Conservation (phyloP, 2,329 filamentous ascomycete species). For the Exophiala sp. region DNA sequence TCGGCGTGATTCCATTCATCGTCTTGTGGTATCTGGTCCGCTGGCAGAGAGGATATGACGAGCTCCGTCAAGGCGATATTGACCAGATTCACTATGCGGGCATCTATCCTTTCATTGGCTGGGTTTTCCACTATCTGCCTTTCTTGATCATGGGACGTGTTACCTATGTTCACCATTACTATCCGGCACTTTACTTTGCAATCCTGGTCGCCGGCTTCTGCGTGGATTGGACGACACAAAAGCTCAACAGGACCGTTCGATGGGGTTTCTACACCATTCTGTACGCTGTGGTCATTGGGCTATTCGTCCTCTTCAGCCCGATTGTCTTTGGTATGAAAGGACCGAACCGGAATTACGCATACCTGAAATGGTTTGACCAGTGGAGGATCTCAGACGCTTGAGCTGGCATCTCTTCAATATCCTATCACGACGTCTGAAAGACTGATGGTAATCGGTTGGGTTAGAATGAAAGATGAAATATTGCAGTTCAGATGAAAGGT, state of each 20-base stretch:
- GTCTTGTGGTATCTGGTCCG: constrained; percentile 82
- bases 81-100: constrained; percentile 94
- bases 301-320: constrained; percentile 87
- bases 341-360: constrained; percentile 74
- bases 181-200: constrained; percentile 95
- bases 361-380: constrained; percentile 87
- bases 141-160: constrained; percentile 98
- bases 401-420: background rate
- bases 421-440: too few species aligned
- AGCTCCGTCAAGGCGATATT: constrained; percentile 74
- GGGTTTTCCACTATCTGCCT: constrained; percentile 93
- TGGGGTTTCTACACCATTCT: constrained; percentile 68
- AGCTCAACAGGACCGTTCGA: constrained; percentile 61
- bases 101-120: constrained; percentile 85
- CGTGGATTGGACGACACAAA: constrained; percentile 75
- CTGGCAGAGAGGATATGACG: constrained; percentile 91
- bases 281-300: constrained; percentile 67
- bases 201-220: constrained; percentile 87
- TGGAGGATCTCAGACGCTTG: constrained; percentile 75
- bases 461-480: too few species aligned
- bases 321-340: constrained; percentile 97
- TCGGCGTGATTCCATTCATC: constrained; percentile 69
- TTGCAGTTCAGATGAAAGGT: too few species aligned
- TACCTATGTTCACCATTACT: constrained; percentile 99
- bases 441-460: too few species aligned